Evolutionary conservation across 139 green algal genomes (phyloP), one percentile per base, ranked within the genome.

Genomic region (Chlamydomonas applanata): DNA sequence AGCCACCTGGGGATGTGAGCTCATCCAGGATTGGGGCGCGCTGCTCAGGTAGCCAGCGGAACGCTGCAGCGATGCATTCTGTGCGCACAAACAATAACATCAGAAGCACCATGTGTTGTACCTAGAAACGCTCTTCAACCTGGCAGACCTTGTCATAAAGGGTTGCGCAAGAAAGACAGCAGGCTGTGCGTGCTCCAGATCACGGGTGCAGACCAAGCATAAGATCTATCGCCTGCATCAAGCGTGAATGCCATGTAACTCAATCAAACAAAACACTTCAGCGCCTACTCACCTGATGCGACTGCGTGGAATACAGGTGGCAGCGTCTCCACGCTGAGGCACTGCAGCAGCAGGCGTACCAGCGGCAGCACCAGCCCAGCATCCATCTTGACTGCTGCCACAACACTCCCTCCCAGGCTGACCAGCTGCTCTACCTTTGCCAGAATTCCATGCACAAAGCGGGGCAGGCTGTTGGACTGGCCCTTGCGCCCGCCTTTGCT

Each of bases 261-360:
- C n/a, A n/a, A n/a, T n/a, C n/a, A n/a, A n/a, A n/a, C n/a, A n/a
- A n/a, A n/a, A n/a, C n/a, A n/a, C n/a, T n/a, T n/a, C n/a, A n/a
- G n/a, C n/a, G n/a, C n/a, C n/a, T n/a, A n/a, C n/a, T n/a, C n/a
- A 92, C 84, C 75, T 34, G 83, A 44, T 0, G 86, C 82, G 34
- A 91, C 84, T 24, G 85, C 72, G 34, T 93, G 86, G 53, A 95
- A 81, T 59, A 87, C 56, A 13, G 71, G 29, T 5, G 64, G 60
- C 49, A 92, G 56, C 32, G 56, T 69, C 24, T 90, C 71, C 32
- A 92, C 84, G 19, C 81, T 82, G 30, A 94, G 74, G 27, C 75
- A 67, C n/a, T 80, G 73, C 4, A 85, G 57, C 32, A 71, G 63
- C 20, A 80, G 64, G 34, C 88, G 82, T 53, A 89, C 79, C 68